Percentiles rank a stretch among this genome's conserved stretches.
Conservation (phyloP, 23 red algal species). For the Gracilaria domingensis region DNA sequence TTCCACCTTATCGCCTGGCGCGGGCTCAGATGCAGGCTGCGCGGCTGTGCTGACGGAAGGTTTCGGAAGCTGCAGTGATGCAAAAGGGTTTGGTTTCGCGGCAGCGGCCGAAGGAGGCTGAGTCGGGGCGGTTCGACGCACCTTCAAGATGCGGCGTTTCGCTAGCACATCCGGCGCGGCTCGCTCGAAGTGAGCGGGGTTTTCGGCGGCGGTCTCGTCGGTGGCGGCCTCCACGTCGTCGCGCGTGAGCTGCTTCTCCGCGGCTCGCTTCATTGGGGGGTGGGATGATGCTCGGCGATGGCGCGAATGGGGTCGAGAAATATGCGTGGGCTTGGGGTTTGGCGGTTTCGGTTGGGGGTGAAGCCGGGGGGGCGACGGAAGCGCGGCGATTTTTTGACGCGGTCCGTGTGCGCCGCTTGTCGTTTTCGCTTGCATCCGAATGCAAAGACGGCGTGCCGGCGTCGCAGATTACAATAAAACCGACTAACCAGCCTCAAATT, state of each 20-base stretch:
- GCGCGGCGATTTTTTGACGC: not conserved
- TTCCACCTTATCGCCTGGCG: not conserved
- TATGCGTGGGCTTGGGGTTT: not conserved
- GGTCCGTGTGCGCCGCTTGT: not conserved
- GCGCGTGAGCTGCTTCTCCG: conserved; percentile 77
- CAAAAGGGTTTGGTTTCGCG: conserved; percentile 43
- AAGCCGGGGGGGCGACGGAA: not conserved
- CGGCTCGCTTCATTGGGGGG: conserved; percentile 68
- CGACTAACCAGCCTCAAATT: too few relatives aligned
- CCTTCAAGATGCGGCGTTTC: conserved; percentile 78
- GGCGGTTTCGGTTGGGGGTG: not conserved
- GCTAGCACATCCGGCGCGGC: conserved; percentile 73
- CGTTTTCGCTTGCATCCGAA: not conserved
- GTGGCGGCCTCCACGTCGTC: conserved; percentile 55
- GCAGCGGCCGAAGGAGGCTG: not conserved
- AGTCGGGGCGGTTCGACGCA: conserved; percentile 23
- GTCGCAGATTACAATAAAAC: too few relatives aligned
- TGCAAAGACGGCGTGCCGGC: too few relatives aligned
- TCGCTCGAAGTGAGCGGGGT: conserved; percentile 27
- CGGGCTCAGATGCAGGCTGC: not conserved
- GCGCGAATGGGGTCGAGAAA: not conserved
- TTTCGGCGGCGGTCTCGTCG: conserved; percentile 26
- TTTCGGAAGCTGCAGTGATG: not conserved
- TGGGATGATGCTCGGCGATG: not conserved
- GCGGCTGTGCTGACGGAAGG: not conserved